Percentiles rank a stretch among this genome's conserved stretches.
These are phyloP conservation scores for Hirschfeldia incana DNA, from an alignment of 345 rosid genomes.

Conservation along the genomic window DNA sequence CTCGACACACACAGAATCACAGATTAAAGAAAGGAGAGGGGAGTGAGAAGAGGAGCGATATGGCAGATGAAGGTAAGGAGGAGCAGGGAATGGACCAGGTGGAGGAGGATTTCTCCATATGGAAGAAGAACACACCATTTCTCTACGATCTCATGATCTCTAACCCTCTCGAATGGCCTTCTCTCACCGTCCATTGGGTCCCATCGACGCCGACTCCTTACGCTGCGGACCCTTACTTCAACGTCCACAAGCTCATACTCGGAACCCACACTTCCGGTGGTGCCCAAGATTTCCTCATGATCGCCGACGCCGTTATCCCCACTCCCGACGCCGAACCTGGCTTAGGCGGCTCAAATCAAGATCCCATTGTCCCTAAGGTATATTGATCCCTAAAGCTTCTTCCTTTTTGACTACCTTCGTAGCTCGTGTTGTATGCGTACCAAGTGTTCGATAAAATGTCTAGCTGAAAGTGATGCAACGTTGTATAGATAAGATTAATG, in stretches of 20 bases:
- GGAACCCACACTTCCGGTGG: slow-evolving; percentile 90
- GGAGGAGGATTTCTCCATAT: slow-evolving; percentile 79
- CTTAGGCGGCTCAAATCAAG: slow-evolving; percentile 37
- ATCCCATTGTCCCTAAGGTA: slow-evolving; percentile 64
- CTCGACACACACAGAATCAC: background rate
- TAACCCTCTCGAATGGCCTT: slow-evolving; percentile 93
- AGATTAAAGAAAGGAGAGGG: background rate
- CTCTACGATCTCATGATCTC: slow-evolving; percentile 87
- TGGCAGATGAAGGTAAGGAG: slow-evolving; percentile 51
- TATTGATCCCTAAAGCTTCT: background rate
- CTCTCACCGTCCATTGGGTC: slow-evolving; percentile 94
- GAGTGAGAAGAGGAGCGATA: background rate
- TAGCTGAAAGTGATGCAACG: background rate
- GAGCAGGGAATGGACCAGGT: slow-evolving; percentile 54
- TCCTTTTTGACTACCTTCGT: background rate
- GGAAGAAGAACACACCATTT: slow-evolving; percentile 88
- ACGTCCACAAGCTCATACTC: slow-evolving; percentile 69
- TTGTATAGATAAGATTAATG: background rate
- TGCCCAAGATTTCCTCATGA: slow-evolving; percentile 65
- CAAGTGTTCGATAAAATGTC: slow-evolving; percentile 43
- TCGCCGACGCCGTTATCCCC: slow-evolving; percentile 77
- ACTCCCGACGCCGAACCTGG: slow-evolving; percentile 47
- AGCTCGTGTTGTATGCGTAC: slow-evolving; percentile 13
- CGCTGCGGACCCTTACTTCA: slow-evolving; percentile 51
- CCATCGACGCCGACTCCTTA: slow-evolving; percentile 56